Evolutionary conservation across 2,329 filamentous ascomycete species (phyloP), one percentile per base, ranked within the genome.

Genomic region (Trichoderma atrobrunneum): DNA sequence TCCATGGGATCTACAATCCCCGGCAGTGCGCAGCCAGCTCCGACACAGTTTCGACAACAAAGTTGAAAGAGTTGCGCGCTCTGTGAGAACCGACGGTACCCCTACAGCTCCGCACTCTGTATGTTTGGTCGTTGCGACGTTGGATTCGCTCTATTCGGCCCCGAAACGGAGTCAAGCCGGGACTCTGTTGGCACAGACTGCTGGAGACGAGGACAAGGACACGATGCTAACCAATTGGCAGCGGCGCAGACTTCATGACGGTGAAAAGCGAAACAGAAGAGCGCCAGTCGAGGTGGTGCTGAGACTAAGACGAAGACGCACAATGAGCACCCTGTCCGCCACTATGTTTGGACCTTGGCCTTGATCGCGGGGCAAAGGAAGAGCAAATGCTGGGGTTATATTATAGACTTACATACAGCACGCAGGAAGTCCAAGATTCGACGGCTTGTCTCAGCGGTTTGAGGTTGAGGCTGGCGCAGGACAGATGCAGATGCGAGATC

Each of bases 1-100:
- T 91, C 87, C 89, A 91, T 91, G 73, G 76, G 18, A 51, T 51
- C n/a, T 66, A 78, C 48, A 73, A 70, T 72, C 73, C 73, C 71
- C 36, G 57, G 51, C 48, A 32, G 43, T 26, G 63, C 14, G 51
- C 67, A 63, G 56, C 32, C 43, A 54, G 39, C 56, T 57, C 34
- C 67, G 24, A 18, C 34, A n/a, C 10, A 54, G 21, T 26, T 18
- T 70, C 5, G 24, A 26, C 1, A 4, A 32, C 16, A 18, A n/a
- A 21, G 7, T 34, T 26, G 2, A 26, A 48, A 32, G 16, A 14
- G n/a, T 36, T 21, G 26, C 14, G n/a, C 66, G 14, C 24, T 48
- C 51, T 30, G 26, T 3, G 57, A 36, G 16, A 32, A 34, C 28
- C 21, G 28, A 24, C 16, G 16, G 39, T 18, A 32, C 5, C 43